Percentiles rank a stretch among this genome's conserved stretches.
Evolutionary conservation across 768 basidiomycete species (phyloP).

Genomic region (Boletus rufocinnamomeus): DNA sequence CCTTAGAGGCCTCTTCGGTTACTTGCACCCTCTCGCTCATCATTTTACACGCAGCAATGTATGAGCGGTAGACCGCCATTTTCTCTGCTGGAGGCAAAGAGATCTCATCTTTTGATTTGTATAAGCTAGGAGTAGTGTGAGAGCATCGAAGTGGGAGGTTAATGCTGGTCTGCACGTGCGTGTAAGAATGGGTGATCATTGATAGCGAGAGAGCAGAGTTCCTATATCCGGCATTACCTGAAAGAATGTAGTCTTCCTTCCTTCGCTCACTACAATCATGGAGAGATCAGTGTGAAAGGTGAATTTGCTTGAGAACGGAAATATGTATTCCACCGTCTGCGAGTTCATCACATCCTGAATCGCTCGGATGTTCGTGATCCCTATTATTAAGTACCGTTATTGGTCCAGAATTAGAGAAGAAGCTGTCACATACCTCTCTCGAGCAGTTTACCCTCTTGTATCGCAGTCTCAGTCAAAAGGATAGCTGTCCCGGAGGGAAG

Average conservation of each 20-base stretch:
- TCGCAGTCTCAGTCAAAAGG: conserved; percentile 63
- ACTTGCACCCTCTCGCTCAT: conserved; percentile 52
- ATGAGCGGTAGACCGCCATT: conserved; percentile 55
- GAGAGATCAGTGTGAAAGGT: conserved; percentile 72
- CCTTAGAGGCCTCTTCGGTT: conserved; percentile 59
- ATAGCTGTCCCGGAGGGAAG: conserved; percentile 61
- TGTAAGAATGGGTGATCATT: not conserved
- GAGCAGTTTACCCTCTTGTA: conserved; percentile 66
- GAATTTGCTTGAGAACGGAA: conserved; percentile 70
- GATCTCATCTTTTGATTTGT: conserved; percentile 49
- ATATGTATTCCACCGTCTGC: conserved; percentile 72
- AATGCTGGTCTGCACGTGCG: conserved; percentile 54
- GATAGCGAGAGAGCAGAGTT: not conserved
- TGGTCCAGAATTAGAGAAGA: not conserved
- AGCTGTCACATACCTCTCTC: conserved; percentile 42
- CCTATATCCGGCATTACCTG: conserved; percentile 43
- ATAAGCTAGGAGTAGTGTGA: conserved; percentile 40
- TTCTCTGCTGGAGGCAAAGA: conserved; percentile 47
- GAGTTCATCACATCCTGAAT: conserved; percentile 62
- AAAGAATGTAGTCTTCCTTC: conserved; percentile 72
- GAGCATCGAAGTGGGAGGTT: conserved; percentile 49
- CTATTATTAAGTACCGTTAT: conserved; percentile 35
- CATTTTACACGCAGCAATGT: conserved; percentile 60
- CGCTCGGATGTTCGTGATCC: conserved; percentile 61
- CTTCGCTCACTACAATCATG: conserved; percentile 63